Conservation (phyloP, 768 basidiomycete genomes). For the Agrocybe chaxingu region DNA sequence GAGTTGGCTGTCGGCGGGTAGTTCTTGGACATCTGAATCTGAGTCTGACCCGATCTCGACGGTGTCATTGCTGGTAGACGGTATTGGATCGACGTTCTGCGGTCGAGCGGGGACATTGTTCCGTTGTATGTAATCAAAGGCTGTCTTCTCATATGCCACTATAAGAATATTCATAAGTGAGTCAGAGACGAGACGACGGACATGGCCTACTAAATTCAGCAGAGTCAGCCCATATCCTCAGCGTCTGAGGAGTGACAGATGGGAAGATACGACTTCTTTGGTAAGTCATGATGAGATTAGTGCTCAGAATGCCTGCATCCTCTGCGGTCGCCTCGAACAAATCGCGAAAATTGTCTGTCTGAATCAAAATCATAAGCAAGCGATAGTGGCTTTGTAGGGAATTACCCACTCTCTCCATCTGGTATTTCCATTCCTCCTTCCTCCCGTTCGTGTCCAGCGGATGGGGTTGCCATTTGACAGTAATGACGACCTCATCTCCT, state of each 20-base stretch:
- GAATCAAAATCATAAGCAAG: not conserved
- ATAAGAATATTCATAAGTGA: not conserved
- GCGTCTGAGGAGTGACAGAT: constrained; percentile 62
- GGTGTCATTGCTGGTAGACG: constrained; percentile 13
- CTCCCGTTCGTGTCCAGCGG: constrained; percentile 44
- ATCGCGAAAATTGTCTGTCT: constrained; percentile 65
- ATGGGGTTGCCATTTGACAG: constrained; percentile 65
- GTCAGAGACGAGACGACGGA: constrained; percentile 2
- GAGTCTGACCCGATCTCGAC: constrained; percentile 23
- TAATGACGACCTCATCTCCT: constrained; percentile 43
- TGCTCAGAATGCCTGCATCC: constrained; percentile 44
- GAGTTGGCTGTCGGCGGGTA: constrained; percentile 5
- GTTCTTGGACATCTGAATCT: constrained; percentile 14
- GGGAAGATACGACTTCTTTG: constrained; percentile 64
- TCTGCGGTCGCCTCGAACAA: constrained; percentile 69
- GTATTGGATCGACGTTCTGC: constrained; percentile 7
- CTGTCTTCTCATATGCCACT: constrained; percentile 67
- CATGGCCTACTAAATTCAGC: constrained; percentile 55
- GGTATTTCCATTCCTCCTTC: constrained; percentile 46
- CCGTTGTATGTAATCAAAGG: constrained; percentile 59
- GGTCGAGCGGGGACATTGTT: constrained; percentile 17
- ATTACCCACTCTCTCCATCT: constrained; percentile 51
- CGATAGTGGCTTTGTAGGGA: not conserved
- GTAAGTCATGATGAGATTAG: constrained; percentile 58
- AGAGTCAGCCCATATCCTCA: constrained; percentile 61